Evolutionary conservation across 78 protist species (phyloP).

Genomic region (Goniomonas avonlea): DNA sequence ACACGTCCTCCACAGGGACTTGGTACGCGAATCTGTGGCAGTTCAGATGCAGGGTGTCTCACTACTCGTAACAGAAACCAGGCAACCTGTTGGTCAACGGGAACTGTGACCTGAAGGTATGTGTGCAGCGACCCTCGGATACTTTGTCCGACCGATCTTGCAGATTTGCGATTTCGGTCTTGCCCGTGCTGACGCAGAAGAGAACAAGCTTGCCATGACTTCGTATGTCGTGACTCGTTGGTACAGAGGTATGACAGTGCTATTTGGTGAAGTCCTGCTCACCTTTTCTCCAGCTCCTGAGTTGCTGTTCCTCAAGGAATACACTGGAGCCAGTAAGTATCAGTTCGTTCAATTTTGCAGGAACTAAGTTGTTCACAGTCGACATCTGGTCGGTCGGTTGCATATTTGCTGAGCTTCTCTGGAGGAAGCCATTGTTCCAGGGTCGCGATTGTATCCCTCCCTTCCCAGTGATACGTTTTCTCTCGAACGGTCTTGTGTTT

Average conservation of each 20-base stretch:
- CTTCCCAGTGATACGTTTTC: background rate
- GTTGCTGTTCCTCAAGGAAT: constrained; percentile 12
- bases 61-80: constrained; percentile 48
- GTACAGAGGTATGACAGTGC: too few relatives aligned
- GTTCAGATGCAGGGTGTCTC: too few relatives aligned
- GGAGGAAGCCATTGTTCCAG: constrained; percentile 26
- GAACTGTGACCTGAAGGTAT: constrained; percentile 43
- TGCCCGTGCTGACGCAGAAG: constrained; percentile 37
- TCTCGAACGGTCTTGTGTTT: too few relatives aligned
- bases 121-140: constrained; percentile 1
- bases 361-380: constrained; percentile 2
- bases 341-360: too few relatives aligned
- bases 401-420: constrained; percentile 67
- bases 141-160: constrained; percentile 17
- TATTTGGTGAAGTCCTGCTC: too few relatives aligned
- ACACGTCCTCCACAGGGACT: constrained; percentile 44
- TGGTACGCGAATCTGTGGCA: too few relatives aligned
- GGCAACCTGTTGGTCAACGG: constrained; percentile 39
- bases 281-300: too few relatives aligned
- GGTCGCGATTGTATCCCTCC: constrained; percentile 18
- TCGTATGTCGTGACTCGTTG: constrained; percentile 68
- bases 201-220: constrained; percentile 19
- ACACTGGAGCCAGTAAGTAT: constrained; percentile 19
- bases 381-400: constrained; percentile 78
- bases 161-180: constrained; percentile 54